These are phyloP conservation scores for Naematelia aurantialba DNA, from an alignment of 768 basidiomycete species.

Conservation along the genomic window DNA sequence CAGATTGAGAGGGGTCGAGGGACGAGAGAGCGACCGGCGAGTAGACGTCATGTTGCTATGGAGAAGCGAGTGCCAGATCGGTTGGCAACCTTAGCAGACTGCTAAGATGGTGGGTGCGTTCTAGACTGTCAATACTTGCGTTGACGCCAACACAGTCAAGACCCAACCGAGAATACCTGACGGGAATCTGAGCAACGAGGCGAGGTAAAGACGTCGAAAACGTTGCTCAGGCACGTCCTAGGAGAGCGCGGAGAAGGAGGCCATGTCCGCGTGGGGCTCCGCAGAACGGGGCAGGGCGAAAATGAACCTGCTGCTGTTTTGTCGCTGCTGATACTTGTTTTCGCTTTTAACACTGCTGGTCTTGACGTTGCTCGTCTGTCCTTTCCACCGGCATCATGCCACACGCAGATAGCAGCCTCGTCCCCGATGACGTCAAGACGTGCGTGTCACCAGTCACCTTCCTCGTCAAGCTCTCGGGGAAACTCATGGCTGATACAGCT, in stretches of 20 bases:
- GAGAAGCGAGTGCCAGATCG: background rate
- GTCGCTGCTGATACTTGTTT: too few relatives aligned
- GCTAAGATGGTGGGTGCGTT: too few relatives aligned
- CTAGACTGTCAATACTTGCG: too few relatives aligned
- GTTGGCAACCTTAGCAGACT: too few relatives aligned
- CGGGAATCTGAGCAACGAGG: too few relatives aligned
- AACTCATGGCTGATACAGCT: background rate
- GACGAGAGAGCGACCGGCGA: background rate
- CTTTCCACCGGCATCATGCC: slow-evolving; percentile 58
- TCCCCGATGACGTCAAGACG: slow-evolving; percentile 65
- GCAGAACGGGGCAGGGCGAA: background rate
- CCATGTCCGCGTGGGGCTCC: too few relatives aligned
- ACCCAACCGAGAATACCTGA: too few relatives aligned
- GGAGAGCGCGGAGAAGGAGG: too few relatives aligned
- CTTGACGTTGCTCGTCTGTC: background rate
- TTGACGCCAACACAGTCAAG: too few relatives aligned
- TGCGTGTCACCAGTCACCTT: slow-evolving; percentile 14
- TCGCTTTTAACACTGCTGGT: too few relatives aligned
- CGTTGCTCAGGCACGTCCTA: too few relatives aligned
- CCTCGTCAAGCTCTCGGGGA: background rate
- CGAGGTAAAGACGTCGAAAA: background rate
- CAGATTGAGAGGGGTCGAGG: slow-evolving; percentile 1
- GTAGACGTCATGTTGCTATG: background rate
- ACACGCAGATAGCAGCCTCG: slow-evolving; percentile 73
- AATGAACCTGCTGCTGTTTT: background rate